A percentile compares a stretch with the other conserved stretches of the same genome.
These are phyloP conservation scores for Colletotrichum sp. DNA, from an alignment of 2,329 filamentous ascomycete species.

Conservation along the genomic window DNA sequence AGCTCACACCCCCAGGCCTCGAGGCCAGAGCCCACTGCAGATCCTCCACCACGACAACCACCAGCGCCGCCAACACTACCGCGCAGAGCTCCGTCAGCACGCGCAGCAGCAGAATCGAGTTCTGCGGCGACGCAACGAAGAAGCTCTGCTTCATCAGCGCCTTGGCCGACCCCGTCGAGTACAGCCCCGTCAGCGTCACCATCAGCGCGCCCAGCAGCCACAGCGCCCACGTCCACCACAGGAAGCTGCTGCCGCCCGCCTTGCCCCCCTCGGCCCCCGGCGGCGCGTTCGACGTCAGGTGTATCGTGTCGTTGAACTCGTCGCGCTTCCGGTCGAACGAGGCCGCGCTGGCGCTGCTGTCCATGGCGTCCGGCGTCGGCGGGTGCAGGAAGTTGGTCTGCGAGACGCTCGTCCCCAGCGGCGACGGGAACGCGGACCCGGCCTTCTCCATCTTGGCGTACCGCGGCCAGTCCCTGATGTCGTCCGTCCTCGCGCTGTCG, in stretches of 20 bases:
- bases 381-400: not conserved
- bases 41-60: conserved; percentile 13
- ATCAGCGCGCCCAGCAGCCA: conserved; percentile 1
- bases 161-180: conserved; percentile 16
- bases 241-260: not conserved
- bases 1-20: conserved; percentile 1
- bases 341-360: not conserved
- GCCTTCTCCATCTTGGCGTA: not conserved
- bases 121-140: conserved; percentile 4
- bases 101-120: conserved; percentile 6
- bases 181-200: conserved; percentile 7
- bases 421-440: not conserved
- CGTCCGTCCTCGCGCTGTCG: not conserved
- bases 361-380: not conserved
- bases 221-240: conserved; percentile 10
- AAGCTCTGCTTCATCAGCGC: conserved; percentile 9
- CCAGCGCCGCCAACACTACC: not conserved
- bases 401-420: not conserved
- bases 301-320: not conserved
- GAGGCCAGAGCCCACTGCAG: conserved; percentile 17
- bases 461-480: not conserved
- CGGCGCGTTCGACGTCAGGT: not conserved
- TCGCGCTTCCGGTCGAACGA: not conserved
- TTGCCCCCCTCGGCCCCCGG: not conserved
- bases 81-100: conserved; percentile 16